phyloP scores from a whole-genome alignment of 495 filamentous ascomycete species.

The Trichoderma parareesei region DNA sequence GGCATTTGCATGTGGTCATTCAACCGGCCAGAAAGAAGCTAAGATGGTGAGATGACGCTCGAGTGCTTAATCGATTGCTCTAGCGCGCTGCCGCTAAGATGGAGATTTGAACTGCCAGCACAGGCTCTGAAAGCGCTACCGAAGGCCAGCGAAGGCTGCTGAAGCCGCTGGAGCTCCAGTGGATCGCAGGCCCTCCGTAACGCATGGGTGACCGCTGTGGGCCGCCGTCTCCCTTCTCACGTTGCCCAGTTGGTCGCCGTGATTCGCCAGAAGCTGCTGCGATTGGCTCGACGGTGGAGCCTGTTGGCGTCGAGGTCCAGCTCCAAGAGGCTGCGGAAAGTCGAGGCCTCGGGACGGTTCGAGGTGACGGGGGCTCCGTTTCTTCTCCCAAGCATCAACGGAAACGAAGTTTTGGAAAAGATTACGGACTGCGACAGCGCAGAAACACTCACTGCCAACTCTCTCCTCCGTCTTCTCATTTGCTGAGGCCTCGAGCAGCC shows the following conservation, averaged over 20 bases:
- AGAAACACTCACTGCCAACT: no score
- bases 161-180: neutral
- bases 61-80: neutral
- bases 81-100: constrained; percentile 2
- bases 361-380: neutral
- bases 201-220: neutral
- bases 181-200: neutral
- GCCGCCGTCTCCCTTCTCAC: neutral
- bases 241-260: neutral
- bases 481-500: no score
- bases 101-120: neutral
- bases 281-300: neutral
- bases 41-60: neutral
- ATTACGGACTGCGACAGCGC: neutral
- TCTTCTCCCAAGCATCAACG: neutral
- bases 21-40: neutral
- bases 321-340: no score
- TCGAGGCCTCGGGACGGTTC: neutral
- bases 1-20: neutral
- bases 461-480: no score
- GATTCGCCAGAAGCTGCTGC: neutral
- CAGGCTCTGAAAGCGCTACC: neutral
- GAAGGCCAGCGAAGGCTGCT: neutral
- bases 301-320: neutral
- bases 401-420: neutral